Conservation (phyloP, 139 green algal species). For the Asterochloris sp. region DNA sequence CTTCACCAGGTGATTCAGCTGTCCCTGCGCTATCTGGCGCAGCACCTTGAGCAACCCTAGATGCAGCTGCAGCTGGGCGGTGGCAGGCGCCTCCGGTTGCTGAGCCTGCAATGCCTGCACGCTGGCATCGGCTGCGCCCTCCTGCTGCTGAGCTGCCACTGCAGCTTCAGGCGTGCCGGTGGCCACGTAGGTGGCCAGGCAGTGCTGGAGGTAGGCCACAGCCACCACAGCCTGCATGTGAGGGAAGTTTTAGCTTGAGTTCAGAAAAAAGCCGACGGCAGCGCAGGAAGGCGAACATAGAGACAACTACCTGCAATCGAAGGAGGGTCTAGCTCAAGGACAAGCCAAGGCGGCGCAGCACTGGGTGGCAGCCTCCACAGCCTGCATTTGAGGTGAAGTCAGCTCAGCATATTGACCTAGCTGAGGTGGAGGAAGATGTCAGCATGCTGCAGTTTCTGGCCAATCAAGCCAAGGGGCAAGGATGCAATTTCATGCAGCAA, state of each 20-base stretch:
- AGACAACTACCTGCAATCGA: no score
- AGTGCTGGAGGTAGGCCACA: neutral
- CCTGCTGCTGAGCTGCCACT: neutral
- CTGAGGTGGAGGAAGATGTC: no score
- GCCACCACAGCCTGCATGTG: neutral
- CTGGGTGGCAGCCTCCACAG: no score
- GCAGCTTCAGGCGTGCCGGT: neutral
- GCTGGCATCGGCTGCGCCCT: neutral
- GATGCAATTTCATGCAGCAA: no score
- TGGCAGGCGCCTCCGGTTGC: neutral
- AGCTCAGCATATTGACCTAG: no score
- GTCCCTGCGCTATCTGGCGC: neutral
- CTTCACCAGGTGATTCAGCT: neutral
- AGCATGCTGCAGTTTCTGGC: no score
- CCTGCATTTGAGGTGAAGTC: no score
- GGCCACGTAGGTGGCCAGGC: neutral
- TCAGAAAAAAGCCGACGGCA: neutral
- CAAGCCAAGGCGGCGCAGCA: no score
- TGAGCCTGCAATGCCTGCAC: neutral
- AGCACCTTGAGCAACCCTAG: neutral
- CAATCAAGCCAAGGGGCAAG: no score
- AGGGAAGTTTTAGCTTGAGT: neutral
- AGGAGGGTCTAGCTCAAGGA: no score
- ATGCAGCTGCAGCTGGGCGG: conserved; percentile 12
- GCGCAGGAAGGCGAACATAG: neutral